Conservation (phyloP, 2,329 filamentous ascomycete genomes). For the Phaeosphaeria sp. region DNA sequence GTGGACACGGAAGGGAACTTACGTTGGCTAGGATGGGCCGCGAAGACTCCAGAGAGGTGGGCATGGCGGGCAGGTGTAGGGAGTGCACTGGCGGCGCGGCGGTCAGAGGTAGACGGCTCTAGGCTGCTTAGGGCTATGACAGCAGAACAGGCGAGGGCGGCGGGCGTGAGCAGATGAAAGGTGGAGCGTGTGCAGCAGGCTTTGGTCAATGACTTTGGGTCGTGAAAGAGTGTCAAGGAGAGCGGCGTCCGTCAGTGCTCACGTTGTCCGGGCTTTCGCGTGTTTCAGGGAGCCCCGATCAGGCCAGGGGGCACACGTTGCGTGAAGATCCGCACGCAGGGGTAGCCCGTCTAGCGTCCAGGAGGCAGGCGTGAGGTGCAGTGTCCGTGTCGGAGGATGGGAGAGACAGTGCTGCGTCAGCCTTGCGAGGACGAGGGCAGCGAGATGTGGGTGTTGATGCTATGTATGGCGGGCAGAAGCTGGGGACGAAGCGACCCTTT, state of each 20-base stretch:
- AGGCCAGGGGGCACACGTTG: conserved; percentile 28
- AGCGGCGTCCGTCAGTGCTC: conserved; percentile 22
- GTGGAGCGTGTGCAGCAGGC: background rate
- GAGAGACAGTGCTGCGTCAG: background rate
- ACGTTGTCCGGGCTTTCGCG: conserved; percentile 16
- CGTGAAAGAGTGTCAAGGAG: background rate
- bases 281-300: conserved; percentile 33
- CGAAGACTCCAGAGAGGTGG: conserved; percentile 49
- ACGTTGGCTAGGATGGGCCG: conserved; percentile 50
- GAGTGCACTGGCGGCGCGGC: conserved; percentile 11
- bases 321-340: conserved; percentile 2
- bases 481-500: conserved; percentile 8
- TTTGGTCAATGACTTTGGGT: background rate
- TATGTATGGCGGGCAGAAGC: background rate
- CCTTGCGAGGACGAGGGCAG: background rate
- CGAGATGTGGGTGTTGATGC: background rate
- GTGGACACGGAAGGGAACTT: conserved; percentile 38
- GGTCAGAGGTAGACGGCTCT: conserved; percentile 7
- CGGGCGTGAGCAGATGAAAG: background rate
- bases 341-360: conserved; percentile 6
- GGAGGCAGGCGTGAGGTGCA: background rate
- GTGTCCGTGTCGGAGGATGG: background rate
- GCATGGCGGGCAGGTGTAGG: conserved; percentile 34
- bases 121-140: conserved; percentile 1
- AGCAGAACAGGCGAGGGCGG: background rate